Conservation (phyloP, 2,329 filamentous ascomycete species). For the Colletotrichum sp. region DNA sequence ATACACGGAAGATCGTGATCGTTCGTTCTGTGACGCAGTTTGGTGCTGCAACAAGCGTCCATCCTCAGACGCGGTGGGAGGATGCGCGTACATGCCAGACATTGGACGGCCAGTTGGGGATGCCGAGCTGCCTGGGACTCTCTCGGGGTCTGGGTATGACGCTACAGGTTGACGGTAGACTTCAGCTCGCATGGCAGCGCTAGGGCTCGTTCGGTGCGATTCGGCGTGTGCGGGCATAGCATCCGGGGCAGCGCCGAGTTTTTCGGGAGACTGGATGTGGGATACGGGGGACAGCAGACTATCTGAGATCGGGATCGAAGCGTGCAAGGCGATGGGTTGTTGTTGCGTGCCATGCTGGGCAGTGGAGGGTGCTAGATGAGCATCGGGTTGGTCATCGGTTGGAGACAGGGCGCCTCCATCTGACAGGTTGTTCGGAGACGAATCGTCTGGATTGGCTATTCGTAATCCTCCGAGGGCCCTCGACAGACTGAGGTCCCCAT, state of each 20-base stretch:
- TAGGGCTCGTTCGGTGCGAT: constrained; percentile 13
- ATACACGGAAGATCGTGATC: constrained; percentile 61
- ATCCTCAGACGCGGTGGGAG: constrained; percentile 15
- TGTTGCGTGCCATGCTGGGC: not conserved
- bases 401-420: constrained; percentile 27
- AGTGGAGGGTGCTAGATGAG: constrained; percentile 2
- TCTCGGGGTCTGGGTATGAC: constrained; percentile 5
- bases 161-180: constrained; percentile 13
- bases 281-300: not conserved
- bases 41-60: constrained; percentile 41
- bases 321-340: not conserved
- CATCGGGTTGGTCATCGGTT: constrained; percentile 27
- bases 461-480: constrained; percentile 91
- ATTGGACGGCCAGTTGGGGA: constrained; percentile 3
- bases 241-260: constrained; percentile 15
- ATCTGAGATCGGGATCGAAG: constrained; percentile 3
- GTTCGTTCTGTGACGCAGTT: constrained; percentile 62
- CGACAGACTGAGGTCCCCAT: constrained; percentile 90
- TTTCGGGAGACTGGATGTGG: not conserved
- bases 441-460: constrained; percentile 88
- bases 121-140: not conserved
- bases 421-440: constrained; percentile 13
- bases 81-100: constrained; percentile 27
- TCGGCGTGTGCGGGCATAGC: constrained; percentile 32
- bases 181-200: constrained; percentile 8